Evolutionary conservation across 192 early-diverging fungal genomes (phyloP).

Genomic region (Chytriomyces sp.): DNA sequence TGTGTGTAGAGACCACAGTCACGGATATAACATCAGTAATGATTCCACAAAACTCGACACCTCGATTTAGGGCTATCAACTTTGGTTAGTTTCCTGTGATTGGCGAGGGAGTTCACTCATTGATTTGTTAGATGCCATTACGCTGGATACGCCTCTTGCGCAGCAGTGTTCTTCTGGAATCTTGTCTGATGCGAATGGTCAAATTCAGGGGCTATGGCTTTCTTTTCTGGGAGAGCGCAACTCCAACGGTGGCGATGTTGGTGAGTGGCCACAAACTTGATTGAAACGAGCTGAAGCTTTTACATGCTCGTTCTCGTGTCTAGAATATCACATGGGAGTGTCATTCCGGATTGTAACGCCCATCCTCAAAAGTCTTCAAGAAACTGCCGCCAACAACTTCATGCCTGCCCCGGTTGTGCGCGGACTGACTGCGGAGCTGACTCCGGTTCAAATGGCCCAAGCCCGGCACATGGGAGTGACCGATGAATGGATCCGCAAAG

Average conservation of each 20-base stretch:
- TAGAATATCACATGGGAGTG: constrained; percentile 47
- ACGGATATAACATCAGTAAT: constrained; percentile 55
- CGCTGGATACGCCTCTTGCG: constrained; percentile 78
- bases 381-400: constrained; percentile 10
- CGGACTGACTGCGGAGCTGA: constrained; percentile 53
- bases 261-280: too few species aligned
- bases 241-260: constrained; percentile 54
- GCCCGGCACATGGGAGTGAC: constrained; percentile 53
- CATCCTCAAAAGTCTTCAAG: constrained; percentile 36
- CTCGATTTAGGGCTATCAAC: constrained; percentile 71
- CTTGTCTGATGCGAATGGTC: constrained; percentile 65
- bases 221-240: constrained; percentile 75
- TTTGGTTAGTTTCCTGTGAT: constrained; percentile 41
- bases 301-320: too few species aligned
- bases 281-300: too few species aligned
- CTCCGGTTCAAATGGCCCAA: constrained; percentile 46
- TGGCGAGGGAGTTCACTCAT: too few species aligned
- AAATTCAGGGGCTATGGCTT: constrained; percentile 75
- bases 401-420: constrained; percentile 26
- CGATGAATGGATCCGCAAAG: constrained; percentile 49
- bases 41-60: constrained; percentile 55
- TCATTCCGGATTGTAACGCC: constrained; percentile 32
- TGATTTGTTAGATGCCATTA: constrained; percentile 73
- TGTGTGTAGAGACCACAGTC: constrained; percentile 51
- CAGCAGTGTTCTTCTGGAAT: constrained; percentile 78